Evolutionary conservation across 2,329 filamentous ascomycete genomes (phyloP), one percentile per base, ranked within the genome.

Genomic region (Emergomyces pasteurianus): DNA sequence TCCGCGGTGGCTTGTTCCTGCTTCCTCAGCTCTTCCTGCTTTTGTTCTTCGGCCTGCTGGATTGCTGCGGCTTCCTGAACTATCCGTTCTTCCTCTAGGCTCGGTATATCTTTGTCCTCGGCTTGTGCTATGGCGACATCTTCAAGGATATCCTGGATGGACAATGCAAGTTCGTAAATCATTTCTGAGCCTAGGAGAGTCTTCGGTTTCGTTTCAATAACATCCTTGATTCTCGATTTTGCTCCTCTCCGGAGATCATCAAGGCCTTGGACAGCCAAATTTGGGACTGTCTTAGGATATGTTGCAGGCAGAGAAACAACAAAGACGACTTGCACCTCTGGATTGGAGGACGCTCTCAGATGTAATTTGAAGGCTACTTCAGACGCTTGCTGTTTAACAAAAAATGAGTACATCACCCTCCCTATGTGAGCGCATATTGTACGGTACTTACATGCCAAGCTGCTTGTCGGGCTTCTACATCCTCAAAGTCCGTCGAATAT

Each of bases 11-110:
- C 73, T 60, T 75, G 73, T 66, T 75, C 71, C 65, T 75, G 73
- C 64, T 74, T 73, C 34, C 71, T 72, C 38, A 74, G 60, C 62
- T 76, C 80, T 65, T 85, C 84, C 63, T 78, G 74, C 65, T 75
- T 74, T 63, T 78, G 73, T 58, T 75, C 75, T 64, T 80, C 79
- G 57, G 77, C 79, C 66, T 80, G 74, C 61, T 78, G 75, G 59
- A 76, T 68, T 2, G 80, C 87, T 58, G 75, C 68, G 81, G 87
- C 87, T 74, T 95, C 89, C 64, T 95, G 90, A 16, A 85, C 85
- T 34, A 88, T 90, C 46, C 92, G 84, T 73, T 97, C 92, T 68
- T 95, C 90, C 69, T 95, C 90, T 7, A 97, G 79, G 38, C 90
- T 96, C 1, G 90, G 91, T 18, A 96, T 77, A 63, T 90, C 83